These are phyloP conservation scores for Ophiocordyceps camponoti-saundersi DNA, from an alignment of 2,329 filamentous ascomycete genomes.

Conservation along the genomic window DNA sequence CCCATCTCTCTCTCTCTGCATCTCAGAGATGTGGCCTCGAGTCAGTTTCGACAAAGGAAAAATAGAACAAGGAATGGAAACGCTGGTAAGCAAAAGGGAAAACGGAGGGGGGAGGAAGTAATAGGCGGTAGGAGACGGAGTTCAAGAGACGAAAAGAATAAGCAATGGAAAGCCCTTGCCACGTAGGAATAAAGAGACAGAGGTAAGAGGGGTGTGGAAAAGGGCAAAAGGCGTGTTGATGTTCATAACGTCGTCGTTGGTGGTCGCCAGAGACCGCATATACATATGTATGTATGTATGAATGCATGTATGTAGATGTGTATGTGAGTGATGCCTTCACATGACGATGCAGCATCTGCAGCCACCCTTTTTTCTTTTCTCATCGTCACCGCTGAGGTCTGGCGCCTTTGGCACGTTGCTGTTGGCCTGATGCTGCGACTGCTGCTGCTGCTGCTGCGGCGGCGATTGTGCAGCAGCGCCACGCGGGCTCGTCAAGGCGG, in stretches of 20 bases:
- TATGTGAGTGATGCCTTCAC: constrained; percentile 13
- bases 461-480: constrained; percentile 20
- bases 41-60: neutral
- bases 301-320: no score
- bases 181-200: neutral
- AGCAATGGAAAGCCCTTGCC: neutral
- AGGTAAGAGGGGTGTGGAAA: neutral
- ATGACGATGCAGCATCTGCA: constrained; percentile 35
- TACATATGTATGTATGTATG: no score
- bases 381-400: constrained; percentile 9
- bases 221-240: neutral
- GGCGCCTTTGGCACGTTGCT: constrained; percentile 1
- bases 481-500: constrained; percentile 25
- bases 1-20: no score
- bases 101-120: no score
- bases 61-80: neutral
- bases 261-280: neutral
- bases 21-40: no score
- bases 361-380: constrained; percentile 20
- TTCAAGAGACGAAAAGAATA: neutral
- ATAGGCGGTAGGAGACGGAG: no score
- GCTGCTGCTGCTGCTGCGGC: no score
- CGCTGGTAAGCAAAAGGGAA: neutral
- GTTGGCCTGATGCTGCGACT: constrained; percentile 4
- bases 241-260: neutral